Conservation (phyloP, 768 basidiomycete genomes). For the Mycena floridula region DNA sequence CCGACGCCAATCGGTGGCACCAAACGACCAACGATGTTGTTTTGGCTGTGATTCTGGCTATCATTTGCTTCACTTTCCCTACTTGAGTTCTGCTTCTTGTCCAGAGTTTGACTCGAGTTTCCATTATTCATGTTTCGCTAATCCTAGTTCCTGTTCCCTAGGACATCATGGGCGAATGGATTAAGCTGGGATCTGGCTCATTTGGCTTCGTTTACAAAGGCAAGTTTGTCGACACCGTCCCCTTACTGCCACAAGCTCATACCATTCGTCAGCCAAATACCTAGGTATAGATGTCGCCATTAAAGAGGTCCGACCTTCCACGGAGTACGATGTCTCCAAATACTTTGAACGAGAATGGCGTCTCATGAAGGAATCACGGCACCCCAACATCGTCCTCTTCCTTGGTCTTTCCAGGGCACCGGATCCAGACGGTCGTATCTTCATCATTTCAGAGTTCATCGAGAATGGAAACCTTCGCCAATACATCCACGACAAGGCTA, state of each 20-base stretch:
- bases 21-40: no score
- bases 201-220: conserved; percentile 93
- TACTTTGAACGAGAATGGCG: conserved; percentile 99
- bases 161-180: conserved; percentile 88
- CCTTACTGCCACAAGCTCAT: conserved; percentile 1
- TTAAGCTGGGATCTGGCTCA: conserved; percentile 86
- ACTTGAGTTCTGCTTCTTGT: no score
- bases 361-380: conserved; percentile 92
- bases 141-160: conserved; percentile 33
- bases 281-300: conserved; percentile 95
- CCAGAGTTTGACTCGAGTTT: no score
- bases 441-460: conserved; percentile 93
- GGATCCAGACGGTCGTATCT: conserved; percentile 75
- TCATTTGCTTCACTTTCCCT: no score
- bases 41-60: no score
- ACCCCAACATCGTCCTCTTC: conserved; percentile 91
- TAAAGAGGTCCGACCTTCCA: conserved; percentile 91
- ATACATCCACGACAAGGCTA: conserved; percentile 82
- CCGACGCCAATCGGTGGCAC: no score
- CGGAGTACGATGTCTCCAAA: conserved; percentile 90
- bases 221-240: conserved; percentile 15
- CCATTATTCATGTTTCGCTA: no score
- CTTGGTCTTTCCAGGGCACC: conserved; percentile 84
- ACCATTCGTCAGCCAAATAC: conserved; percentile 55
- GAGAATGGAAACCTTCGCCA: conserved; percentile 86